These are phyloP conservation scores for Penicillium crystallinum DNA, from an alignment of 495 filamentous ascomycete genomes.

Conservation along the genomic window DNA sequence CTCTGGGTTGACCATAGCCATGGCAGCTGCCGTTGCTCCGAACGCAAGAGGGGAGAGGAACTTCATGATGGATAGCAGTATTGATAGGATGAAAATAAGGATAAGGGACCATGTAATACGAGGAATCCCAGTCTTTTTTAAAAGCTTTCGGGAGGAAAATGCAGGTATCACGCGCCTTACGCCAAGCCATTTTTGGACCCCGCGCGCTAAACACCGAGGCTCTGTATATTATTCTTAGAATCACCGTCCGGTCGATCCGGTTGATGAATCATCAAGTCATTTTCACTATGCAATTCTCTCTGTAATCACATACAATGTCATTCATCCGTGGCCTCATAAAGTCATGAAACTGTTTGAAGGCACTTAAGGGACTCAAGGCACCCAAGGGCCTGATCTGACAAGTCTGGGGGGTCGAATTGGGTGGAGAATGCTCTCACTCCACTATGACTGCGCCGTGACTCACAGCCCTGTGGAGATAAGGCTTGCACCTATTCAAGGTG, in stretches of 20 bases:
- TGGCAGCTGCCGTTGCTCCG: conserved; percentile 28
- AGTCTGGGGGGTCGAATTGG: conserved; percentile 17
- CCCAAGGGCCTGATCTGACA: not conserved
- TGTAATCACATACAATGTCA: not conserved
- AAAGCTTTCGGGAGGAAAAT: not conserved
- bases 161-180: conserved; percentile 10
- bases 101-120: not conserved
- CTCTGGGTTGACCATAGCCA: conserved; percentile 34
- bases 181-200: conserved; percentile 23
- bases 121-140: conserved; percentile 1
- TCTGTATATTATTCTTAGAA: conserved; percentile 6
- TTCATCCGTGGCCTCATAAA: not conserved
- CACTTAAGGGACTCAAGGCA: not conserved
- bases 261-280: not conserved
- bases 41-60: conserved; percentile 25
- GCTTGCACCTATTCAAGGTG: not conserved
- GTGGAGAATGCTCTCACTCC: conserved; percentile 14
- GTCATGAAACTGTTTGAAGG: not conserved
- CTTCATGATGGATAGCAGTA: conserved; percentile 24
- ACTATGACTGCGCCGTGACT: conserved; percentile 13
- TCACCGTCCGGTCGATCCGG: not conserved
- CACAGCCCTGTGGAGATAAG: conserved; percentile 12
- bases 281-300: not conserved
- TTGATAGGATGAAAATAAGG: not conserved
- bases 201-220: conserved; percentile 6